Evolutionary conservation across 257 asterid genomes (phyloP), one percentile per base, ranked within the genome.

Genomic region (Penstemon newberryi): DNA sequence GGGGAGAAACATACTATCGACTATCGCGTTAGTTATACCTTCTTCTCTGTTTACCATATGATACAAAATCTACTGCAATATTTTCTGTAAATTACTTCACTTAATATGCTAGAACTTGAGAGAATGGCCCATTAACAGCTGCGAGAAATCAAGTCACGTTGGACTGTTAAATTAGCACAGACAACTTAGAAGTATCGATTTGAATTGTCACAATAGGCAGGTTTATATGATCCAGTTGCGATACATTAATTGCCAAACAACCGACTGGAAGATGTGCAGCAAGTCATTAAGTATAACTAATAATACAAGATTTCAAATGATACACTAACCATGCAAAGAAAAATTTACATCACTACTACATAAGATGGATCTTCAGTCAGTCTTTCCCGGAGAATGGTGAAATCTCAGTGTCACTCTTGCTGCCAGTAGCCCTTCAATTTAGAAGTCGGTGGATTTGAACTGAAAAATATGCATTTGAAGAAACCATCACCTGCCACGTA

Each of bases 401-500:
- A 33, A 43, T 47, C 53, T 60, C 70, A 64, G 66, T 44, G 39
- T 66, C 69, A 66, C 71, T 59, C 61, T 60, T 51, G 77, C 77
- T 63, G 71, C 74, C 52, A 36, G 54, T 12, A 52, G 70, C 15
- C 66, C 69, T 54, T 66, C 68, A 56, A 61, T 59, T 55, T 25
- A 71, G 72, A 64, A 68, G 19, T 5, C 33, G 64, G 10, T 49
- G 58, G 62, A 37, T 56, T 25, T 54, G 37, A 70, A 66, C 69
- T 25, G 52, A 19, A 43, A 67, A 56, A 38, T 71, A 56, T n/a
- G 56, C 67, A 62, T 50, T 15, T 6, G 36, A 49, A 67, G 69
- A 12, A 67, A 56, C 66, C 58, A 67, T 87, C 89, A 89, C 92
- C 96, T 82, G 70, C 89, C 96, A 42, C 65, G 89, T 71, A 88